A percentile compares a stretch with the other conserved stretches of the same genome.
These are phyloP conservation scores for Carex scoparia DNA, from an alignment of 176 grass and related monocot genomes.

Conservation along the genomic window DNA sequence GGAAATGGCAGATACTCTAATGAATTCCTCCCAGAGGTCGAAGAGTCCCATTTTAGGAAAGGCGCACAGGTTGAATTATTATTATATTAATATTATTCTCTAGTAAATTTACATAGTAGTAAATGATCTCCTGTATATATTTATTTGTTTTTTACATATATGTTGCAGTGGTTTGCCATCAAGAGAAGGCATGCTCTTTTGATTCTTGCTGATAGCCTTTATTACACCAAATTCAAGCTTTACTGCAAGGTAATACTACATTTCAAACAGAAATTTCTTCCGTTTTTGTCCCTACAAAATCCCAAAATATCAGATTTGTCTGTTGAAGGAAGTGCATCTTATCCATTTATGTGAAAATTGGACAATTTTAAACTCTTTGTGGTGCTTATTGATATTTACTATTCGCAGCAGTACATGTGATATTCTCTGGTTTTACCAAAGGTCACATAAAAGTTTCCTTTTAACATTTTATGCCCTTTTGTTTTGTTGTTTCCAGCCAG, in stretches of 20 bases:
- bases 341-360: background rate
- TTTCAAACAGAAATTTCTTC: background rate
- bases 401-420: background rate
- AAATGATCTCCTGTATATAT: background rate
- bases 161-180: conserved; percentile 91
- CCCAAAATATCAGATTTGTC: background rate
- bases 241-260: conserved; percentile 83
- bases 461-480: background rate
- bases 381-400: background rate
- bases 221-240: conserved; percentile 96
- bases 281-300: background rate
- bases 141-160: conserved; percentile 16
- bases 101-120: background rate
- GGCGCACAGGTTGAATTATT: conserved; percentile 74
- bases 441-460: background rate
- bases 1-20: conserved; percentile 80
- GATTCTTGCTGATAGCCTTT: conserved; percentile 85
- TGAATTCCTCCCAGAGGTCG: conserved; percentile 80
- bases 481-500: conserved; percentile 57
- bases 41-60: conserved; percentile 85
- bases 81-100: background rate
- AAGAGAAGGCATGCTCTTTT: conserved; percentile 87
- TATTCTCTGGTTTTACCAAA: background rate
- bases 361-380: background rate
- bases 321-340: background rate